These are phyloP conservation scores for Cajanus cajan DNA, from an alignment of 306 rosid species.

Conservation along the genomic window DNA sequence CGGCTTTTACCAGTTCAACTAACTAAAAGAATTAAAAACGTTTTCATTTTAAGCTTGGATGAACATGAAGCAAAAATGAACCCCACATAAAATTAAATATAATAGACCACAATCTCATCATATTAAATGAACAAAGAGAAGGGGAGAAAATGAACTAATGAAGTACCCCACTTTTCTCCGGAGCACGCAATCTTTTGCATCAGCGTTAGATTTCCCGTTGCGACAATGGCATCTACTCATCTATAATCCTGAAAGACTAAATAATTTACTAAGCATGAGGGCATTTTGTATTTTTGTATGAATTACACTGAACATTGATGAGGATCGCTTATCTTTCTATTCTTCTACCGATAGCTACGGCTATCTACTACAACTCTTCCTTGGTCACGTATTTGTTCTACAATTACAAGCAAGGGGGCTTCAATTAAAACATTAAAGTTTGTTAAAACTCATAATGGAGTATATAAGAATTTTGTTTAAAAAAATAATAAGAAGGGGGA, in stretches of 20 bases:
- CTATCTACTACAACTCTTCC: constrained; percentile 13
- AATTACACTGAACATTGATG: not conserved
- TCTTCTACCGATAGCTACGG: constrained; percentile 9
- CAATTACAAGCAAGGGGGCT: not conserved
- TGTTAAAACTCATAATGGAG: not conserved
- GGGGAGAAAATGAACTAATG: not conserved
- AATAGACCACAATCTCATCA: not conserved
- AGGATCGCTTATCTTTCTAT: constrained; percentile 1
- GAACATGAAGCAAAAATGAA: not conserved
- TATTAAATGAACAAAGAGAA: not conserved
- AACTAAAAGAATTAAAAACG: not conserved
- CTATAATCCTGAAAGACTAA: not conserved
- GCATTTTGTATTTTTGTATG: not conserved
- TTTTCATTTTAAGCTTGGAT: not conserved
- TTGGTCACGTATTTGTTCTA: not conserved
- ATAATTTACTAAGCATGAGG: not conserved
- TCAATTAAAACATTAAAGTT: not conserved
- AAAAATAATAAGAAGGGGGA: not conserved
- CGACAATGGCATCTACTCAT: not conserved
- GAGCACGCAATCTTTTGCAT: constrained; percentile 22
- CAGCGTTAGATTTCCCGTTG: not conserved
- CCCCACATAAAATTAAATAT: not conserved
- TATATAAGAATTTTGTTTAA: not conserved
- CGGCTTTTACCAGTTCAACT: not conserved
- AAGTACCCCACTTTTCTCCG: not conserved